Percentiles rank a stretch among this genome's conserved stretches.
phyloP scores from a whole-genome alignment of 2,329 filamentous ascomycete genomes.

The Diaporthe batatas region DNA sequence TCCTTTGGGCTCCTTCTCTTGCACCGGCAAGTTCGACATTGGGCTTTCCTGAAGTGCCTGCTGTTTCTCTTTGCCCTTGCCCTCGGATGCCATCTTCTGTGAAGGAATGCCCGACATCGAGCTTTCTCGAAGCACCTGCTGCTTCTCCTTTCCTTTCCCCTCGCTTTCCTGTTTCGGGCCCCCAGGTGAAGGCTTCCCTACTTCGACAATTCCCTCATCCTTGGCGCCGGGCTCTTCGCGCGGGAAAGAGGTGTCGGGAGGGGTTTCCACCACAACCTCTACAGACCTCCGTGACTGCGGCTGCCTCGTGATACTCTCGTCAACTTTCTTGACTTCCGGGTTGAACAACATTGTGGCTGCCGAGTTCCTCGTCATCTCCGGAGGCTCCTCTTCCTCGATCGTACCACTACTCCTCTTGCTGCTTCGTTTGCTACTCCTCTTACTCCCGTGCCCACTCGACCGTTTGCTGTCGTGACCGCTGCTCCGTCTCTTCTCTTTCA shows the following conservation, averaged over 20 bases:
- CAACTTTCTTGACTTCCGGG: constrained; percentile 22
- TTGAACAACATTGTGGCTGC: constrained; percentile 11
- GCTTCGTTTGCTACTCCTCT: constrained; percentile 8
- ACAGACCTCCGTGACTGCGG: constrained; percentile 9
- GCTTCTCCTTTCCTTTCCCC: neutral
- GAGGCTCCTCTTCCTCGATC: constrained; percentile 21
- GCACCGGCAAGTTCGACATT: neutral
- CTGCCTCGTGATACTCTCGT: constrained; percentile 10
- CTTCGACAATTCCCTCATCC: neutral
- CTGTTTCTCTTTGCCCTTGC: constrained; percentile 18
- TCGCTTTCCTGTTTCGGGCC: neutral
- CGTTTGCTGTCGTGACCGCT: constrained; percentile 1
- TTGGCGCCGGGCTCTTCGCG: neutral
- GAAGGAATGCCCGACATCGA: neutral
- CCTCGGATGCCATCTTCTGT: neutral
- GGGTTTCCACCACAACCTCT: constrained; percentile 40
- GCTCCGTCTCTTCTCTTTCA: neutral
- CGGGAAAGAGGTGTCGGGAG: constrained; percentile 32
- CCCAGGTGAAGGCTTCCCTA: neutral
- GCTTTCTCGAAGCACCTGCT: neutral
- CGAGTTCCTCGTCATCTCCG: neutral
- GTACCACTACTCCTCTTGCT: neutral
- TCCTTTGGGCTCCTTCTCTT: constrained; percentile 35
- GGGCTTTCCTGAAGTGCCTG: neutral
- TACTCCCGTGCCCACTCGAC: constrained; percentile 7